Base-by-base conservation (phyloP, 1,284 basidiomycete genomes). In the Moesziomyces parantarcticus region DNA sequence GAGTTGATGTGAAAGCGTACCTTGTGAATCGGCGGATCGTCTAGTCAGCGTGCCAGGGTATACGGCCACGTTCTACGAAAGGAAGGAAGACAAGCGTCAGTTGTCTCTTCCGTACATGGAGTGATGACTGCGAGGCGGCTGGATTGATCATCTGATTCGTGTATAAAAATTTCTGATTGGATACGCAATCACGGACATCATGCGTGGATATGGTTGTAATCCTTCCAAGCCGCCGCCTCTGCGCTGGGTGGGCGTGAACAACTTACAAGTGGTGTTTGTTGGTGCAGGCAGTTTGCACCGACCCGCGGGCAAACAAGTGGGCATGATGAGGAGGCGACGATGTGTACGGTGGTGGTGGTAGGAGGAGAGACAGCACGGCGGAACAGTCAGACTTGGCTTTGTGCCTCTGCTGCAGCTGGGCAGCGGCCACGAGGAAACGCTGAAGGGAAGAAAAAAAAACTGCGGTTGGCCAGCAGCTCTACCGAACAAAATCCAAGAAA, bases 181-280 rank as follows among this genome's bases (percentile, higher is more conserved):
- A 39, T 52, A 58, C 64, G 69, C 69, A 73, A 67, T 73, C 69
- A 73, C 46, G 41, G 49, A 63, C 58, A 60, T 73, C 69, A 73
- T 63, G 69, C 69, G 60, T 58, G 45, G 50, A 52, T 53, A 39
- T 59, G 16, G 50, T 39, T 73, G 55, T 73, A 67, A 73, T 73
- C 69, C 64, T 73, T 62, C 36, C 16, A 44, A 26, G 41, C 41
- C 4, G 21, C 22, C 41, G 22, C 21, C 5, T 11, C 10, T 18
- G 32, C 44, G 22, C 22, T 14, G 34, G 23, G 41, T 41, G 23
- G 16, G 58, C 60, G n/a, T n/a, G n/a, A n/a, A n/a, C 46, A 67
- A 32, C 64, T 67, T 61, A 61, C 64, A 51, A 14, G 18, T 47
- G 10, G 29, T n/a, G 20, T 29, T 20, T 4, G 13, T 49, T 41